Conservation (phyloP, 2,329 filamentous ascomycete species). For the Ophiosphaerella herpotricha region DNA sequence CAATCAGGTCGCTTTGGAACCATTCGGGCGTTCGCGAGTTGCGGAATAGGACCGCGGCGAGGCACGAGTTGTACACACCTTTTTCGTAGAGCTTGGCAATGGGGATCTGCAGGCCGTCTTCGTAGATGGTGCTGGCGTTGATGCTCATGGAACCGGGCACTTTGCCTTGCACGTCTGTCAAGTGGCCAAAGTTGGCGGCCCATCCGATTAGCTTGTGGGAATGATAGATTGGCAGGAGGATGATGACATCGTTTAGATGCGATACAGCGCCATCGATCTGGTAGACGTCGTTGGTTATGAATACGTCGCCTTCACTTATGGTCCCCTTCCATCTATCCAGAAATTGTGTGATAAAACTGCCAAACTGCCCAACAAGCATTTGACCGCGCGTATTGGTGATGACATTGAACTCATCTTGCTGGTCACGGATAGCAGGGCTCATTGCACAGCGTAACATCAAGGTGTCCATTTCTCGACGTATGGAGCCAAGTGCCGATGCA, state of each 20-base stretch:
- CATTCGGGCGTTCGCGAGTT: constrained; percentile 56
- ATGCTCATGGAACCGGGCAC: constrained; percentile 58
- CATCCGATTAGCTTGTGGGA: constrained; percentile 53
- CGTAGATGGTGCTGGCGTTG: constrained; percentile 54
- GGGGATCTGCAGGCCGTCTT: constrained; percentile 58
- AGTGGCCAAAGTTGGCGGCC: constrained; percentile 57
- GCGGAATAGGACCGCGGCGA: constrained; percentile 53
- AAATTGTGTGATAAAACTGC: constrained; percentile 56
- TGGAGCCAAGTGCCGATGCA: constrained; percentile 52
- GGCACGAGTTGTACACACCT: constrained; percentile 50
- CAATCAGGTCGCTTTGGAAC: constrained; percentile 55
- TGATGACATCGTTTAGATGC: constrained; percentile 57
- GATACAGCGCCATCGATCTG: constrained; percentile 56
- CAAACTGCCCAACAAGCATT: constrained; percentile 59
- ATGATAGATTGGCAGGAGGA: constrained; percentile 55
- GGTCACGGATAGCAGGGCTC: constrained; percentile 57
- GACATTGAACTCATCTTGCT: constrained; percentile 60
- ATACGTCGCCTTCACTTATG: constrained; percentile 56
- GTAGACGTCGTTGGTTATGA: constrained; percentile 58
- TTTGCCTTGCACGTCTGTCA: constrained; percentile 53
- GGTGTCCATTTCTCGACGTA: constrained; percentile 57
- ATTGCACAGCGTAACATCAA: constrained; percentile 58
- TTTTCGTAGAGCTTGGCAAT: constrained; percentile 54
- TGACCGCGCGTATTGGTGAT: constrained; percentile 55
- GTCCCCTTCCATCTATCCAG: constrained; percentile 53